These are phyloP conservation scores for Cyberlindnera petersonii DNA, from an alignment of 805 yeast genomes.

Conservation along the genomic window DNA sequence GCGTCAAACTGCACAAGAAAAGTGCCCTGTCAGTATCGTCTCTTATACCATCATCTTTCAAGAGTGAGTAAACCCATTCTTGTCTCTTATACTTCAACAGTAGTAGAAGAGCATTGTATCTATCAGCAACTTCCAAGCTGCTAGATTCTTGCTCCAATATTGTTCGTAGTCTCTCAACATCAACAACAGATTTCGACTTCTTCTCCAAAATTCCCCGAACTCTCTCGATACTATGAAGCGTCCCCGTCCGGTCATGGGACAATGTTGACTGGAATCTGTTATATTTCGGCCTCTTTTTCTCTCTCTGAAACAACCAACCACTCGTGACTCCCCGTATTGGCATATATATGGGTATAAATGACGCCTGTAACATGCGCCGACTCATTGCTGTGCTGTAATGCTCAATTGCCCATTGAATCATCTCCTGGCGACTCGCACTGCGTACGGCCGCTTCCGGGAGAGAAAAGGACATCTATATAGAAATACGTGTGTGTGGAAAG, in stretches of 20 bases:
- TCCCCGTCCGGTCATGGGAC: neutral
- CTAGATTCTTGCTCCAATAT: too few relatives aligned
- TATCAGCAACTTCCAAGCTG: too few relatives aligned
- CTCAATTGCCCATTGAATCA: conserved; percentile 10
- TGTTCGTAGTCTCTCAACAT: conserved; percentile 8
- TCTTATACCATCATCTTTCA: neutral
- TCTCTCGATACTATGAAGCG: too few relatives aligned
- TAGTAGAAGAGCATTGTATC: conserved; percentile 4
- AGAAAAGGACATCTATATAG: conserved; percentile 2
- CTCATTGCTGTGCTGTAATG: conserved; percentile 4
- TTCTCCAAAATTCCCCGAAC: conserved; percentile 4
- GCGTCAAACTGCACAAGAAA: neutral
- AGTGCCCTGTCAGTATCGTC: neutral
- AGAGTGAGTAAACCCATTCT: conserved; percentile 13
- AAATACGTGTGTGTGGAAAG: neutral
- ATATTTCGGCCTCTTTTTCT: neutral
- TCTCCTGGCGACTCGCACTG: conserved; percentile 5
- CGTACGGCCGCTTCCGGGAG: conserved; percentile 2
- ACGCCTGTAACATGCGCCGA: conserved; percentile 5
- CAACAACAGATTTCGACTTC: conserved; percentile 1
- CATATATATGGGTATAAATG: conserved; percentile 3
- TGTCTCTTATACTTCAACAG: conserved; percentile 13
- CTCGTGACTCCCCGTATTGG: too few relatives aligned
- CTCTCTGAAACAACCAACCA: neutral
- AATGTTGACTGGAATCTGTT: conserved; percentile 5